Percentiles rank a stretch among this genome's conserved stretches.
Evolutionary conservation across 2,329 filamentous ascomycete genomes (phyloP).

Genomic region (Sarocladiaceae sp.): DNA sequence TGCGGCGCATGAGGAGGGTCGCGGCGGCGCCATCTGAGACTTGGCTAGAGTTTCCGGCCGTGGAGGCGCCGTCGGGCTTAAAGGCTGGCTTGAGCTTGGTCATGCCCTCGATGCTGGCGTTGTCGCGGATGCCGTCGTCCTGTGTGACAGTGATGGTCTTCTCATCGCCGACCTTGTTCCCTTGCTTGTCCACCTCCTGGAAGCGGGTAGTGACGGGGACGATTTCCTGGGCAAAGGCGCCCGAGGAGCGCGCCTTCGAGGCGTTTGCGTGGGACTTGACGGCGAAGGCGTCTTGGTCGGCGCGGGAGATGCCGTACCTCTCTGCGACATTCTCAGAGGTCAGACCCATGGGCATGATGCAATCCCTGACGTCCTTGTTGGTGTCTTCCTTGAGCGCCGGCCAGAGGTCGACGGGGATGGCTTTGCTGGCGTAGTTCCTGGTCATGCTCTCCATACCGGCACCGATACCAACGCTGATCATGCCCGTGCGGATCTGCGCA

Average conservation of each 20-base stretch:
- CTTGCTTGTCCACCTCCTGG: conserved; percentile 58
- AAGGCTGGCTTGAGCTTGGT: conserved; percentile 82
- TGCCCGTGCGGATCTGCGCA: conserved; percentile 66
- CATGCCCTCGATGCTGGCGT: conserved; percentile 62
- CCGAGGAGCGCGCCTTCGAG: conserved; percentile 58
- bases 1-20: conserved; percentile 76
- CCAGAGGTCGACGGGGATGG: conserved; percentile 82
- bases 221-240: conserved; percentile 72
- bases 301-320: conserved; percentile 65
- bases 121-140: conserved; percentile 77
- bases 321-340: conserved; percentile 84
- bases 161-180: conserved; percentile 44
- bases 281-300: conserved; percentile 80
- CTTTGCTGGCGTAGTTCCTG: conserved; percentile 74
- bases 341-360: conserved; percentile 90
- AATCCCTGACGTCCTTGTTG: conserved; percentile 69
- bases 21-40: conserved; percentile 86
- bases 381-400: conserved; percentile 59
- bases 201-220: conserved; percentile 70
- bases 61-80: conserved; percentile 64
- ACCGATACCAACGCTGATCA: conserved; percentile 68
- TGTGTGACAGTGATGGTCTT: conserved; percentile 61
- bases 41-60: conserved; percentile 81
- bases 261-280: conserved; percentile 69
- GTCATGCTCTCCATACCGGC: conserved; percentile 98